Conservation (phyloP, 1,284 basidiomycete genomes). For the Apiotrichum laibachii region DNA sequence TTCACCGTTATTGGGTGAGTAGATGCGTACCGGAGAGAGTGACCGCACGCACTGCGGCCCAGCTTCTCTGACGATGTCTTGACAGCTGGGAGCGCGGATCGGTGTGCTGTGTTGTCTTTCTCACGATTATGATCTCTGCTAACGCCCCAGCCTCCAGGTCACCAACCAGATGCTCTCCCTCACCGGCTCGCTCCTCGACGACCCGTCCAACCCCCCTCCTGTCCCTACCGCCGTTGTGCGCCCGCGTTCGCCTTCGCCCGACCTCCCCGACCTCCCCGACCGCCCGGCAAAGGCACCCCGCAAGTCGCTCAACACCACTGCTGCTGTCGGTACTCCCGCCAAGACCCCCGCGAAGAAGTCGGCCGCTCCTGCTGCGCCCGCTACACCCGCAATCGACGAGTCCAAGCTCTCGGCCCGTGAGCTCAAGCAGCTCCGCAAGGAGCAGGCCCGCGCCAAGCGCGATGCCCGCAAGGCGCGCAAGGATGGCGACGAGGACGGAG, state of each 20-base stretch:
- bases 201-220: slow-evolving; percentile 74
- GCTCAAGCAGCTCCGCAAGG: slow-evolving; percentile 44
- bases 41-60: too few relatives aligned
- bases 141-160: slow-evolving; percentile 67
- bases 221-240: slow-evolving; percentile 21
- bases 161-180: slow-evolving; percentile 94
- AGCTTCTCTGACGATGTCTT: too few relatives aligned
- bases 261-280: slow-evolving; percentile 28
- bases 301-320: slow-evolving; percentile 5
- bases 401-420: slow-evolving; percentile 34
- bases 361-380: neutral
- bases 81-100: too few relatives aligned
- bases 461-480: slow-evolving; percentile 45
- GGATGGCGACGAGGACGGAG: slow-evolving; percentile 24
- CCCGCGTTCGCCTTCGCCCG: slow-evolving; percentile 28
- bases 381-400: slow-evolving; percentile 28
- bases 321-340: slow-evolving; percentile 14
- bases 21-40: too few relatives aligned
- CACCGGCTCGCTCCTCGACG: slow-evolving; percentile 79
- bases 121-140: neutral
- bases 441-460: slow-evolving; percentile 41
- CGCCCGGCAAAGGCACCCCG: slow-evolving; percentile 19
- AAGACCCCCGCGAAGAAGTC: slow-evolving; percentile 7
- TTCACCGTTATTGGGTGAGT: slow-evolving; percentile 89
- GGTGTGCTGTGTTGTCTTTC: too few relatives aligned